Base-by-base conservation (phyloP, 2,329 filamentous ascomycete species). In the Alternaria gansuensis region DNA sequence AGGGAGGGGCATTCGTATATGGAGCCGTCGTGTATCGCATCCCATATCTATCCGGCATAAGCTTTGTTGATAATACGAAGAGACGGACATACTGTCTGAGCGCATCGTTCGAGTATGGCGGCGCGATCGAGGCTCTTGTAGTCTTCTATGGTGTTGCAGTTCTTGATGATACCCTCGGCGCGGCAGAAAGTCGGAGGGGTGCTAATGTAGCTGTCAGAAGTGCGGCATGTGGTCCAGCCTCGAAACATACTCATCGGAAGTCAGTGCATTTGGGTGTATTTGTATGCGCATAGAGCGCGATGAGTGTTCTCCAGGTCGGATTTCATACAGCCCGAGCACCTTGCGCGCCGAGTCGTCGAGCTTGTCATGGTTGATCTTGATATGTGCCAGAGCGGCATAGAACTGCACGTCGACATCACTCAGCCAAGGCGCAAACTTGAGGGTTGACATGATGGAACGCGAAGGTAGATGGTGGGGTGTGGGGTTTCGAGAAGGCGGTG, bases 341-440 rank as follows among this genome's bases (percentile, higher is more conserved):
- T 90, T 89, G 43, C 94, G 90, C 24, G 93, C 91, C 9, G 93
- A 96, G 78, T 96, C 94, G 81, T 97, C 91, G 51, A 99, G 91
- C 80, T 93, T 97, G 81, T 97, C 95, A 84, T 96, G 90, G 77
- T 98, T 93, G 75, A 99, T 92, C 81, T 99, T 99, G 66, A 90
- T 90, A 5, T 90, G 88, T 59, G 96, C 95, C n/a, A 99, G 86
- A 5, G 92, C 89, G 44, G 91, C 90, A 77, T 97, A 99, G 79
- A 99, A 99, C 43, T 93, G 92, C 41, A 98, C 84, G 76, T 99
- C 95, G 74, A 98, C 93, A 80, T 97, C 92, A 48, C 94, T 97
- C 39, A 89, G 87, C 83, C 97, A 98, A 1, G 94, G 90, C 60
- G 92, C 92, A 79, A 93, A 99, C 81, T 89, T 87, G 76, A 91